Evolutionary conservation across 2,329 filamentous ascomycete species (phyloP).

Genomic region (Neurospora sp.): DNA sequence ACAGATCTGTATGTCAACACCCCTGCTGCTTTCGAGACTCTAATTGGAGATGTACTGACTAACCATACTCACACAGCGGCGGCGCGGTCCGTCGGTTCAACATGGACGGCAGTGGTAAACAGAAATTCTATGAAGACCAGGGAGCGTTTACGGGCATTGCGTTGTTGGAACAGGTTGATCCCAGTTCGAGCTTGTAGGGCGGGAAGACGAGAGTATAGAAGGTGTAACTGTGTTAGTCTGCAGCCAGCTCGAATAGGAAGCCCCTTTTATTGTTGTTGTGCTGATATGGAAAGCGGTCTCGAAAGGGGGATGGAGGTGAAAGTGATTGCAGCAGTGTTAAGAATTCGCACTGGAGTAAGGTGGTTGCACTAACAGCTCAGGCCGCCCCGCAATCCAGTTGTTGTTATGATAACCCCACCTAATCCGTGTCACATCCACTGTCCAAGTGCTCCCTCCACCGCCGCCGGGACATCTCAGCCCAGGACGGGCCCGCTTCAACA

Average conservation of each 20-base stretch:
- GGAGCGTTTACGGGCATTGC: slow-evolving; percentile 19
- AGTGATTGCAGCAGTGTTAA: not conserved
- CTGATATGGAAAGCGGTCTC: not conserved
- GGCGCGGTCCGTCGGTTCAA: slow-evolving; percentile 28
- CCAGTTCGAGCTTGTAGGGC: not conserved
- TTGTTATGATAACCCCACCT: not conserved
- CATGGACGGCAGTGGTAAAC: slow-evolving; percentile 22
- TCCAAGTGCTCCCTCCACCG: not conserved
- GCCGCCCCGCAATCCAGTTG: not conserved
- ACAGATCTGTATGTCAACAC: slow-evolving; percentile 24
- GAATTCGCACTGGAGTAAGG: not conserved
- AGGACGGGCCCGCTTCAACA: not conserved
- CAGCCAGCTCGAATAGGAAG: not conserved
- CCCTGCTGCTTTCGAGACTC: not conserved
- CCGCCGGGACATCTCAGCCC: not conserved
- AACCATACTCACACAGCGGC: slow-evolving; percentile 11
- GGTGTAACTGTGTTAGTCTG: not conserved
- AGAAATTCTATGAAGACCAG: slow-evolving; percentile 17
- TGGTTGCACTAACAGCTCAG: not conserved
- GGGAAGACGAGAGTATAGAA: not conserved
- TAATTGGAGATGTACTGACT: not conserved
- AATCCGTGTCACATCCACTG: not conserved
- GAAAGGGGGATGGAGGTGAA: not conserved
- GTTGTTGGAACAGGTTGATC: slow-evolving; percentile 3
- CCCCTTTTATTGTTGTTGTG: not conserved